These are phyloP conservation scores for Ilyonectria robusta DNA, from an alignment of 2,329 filamentous ascomycete genomes.

Conservation along the genomic window DNA sequence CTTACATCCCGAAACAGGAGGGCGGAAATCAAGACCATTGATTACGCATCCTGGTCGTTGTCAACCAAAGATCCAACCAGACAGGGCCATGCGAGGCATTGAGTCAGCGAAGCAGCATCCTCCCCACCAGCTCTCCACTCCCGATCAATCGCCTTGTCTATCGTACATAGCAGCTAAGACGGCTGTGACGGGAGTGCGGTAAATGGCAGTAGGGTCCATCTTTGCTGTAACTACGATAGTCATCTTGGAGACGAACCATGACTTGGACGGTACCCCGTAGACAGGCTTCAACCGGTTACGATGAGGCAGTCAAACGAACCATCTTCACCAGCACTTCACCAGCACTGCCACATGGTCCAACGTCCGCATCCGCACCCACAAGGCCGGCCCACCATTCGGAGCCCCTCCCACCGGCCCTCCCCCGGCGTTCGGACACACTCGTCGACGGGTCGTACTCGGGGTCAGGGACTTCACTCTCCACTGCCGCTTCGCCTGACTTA, in stretches of 20 bases:
- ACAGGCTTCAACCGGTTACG: background rate
- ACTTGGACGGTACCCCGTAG: background rate
- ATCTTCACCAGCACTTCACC: slow-evolving; percentile 27
- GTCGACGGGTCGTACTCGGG: too few relatives aligned
- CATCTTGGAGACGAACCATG: background rate
- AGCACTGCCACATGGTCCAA: slow-evolving; percentile 35
- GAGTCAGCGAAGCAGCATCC: too few relatives aligned
- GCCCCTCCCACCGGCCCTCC: background rate
- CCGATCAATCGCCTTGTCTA: too few relatives aligned
- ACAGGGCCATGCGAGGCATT: too few relatives aligned
- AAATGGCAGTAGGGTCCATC: too few relatives aligned
- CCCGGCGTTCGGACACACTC: background rate
- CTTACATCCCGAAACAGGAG: background rate
- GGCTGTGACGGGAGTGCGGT: too few relatives aligned
- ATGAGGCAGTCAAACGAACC: slow-evolving; percentile 32
- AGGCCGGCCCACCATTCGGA: slow-evolving; percentile 8
- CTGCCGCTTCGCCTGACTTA: background rate
- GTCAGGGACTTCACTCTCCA: background rate
- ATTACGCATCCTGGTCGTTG: too few relatives aligned
- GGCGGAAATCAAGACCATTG: too few relatives aligned
- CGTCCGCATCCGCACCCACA: background rate
- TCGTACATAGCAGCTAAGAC: too few relatives aligned
- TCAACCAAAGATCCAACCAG: too few relatives aligned
- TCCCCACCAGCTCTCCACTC: too few relatives aligned
- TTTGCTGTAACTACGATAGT: background rate